These are phyloP conservation scores for Saccharum hybrid DNA, from an alignment of 202 grass and related monocot genomes.

Conservation along the genomic window DNA sequence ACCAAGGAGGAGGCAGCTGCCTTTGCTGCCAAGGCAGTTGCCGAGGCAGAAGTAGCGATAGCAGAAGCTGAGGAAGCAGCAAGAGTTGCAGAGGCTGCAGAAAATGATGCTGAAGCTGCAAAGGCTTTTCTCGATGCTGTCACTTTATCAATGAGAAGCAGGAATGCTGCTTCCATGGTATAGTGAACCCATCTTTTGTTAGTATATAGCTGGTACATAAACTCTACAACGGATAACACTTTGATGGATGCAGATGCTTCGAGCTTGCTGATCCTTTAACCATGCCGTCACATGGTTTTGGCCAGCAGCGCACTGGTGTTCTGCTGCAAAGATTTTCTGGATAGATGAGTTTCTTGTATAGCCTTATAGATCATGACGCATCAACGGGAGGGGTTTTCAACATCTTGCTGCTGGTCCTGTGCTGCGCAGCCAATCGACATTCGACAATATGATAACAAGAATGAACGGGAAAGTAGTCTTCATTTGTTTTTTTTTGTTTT, in stretches of 20 bases:
- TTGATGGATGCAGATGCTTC: constrained; percentile 55
- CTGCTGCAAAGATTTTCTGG: constrained; percentile 46
- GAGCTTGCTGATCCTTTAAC: constrained; percentile 55
- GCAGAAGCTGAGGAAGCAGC: constrained; percentile 78
- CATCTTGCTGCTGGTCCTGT: constrained; percentile 51
- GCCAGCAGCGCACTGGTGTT: constrained; percentile 34
- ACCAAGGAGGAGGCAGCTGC: constrained; percentile 73
- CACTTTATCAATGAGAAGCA: constrained; percentile 61
- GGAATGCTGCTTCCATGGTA: constrained; percentile 60
- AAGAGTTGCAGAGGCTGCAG: constrained; percentile 71
- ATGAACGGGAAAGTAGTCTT: constrained; percentile 37
- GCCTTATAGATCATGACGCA: constrained; percentile 50
- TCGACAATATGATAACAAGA: constrained; percentile 44
- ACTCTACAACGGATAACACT: constrained; percentile 22
- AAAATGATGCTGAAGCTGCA: constrained; percentile 72
- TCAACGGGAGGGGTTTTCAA: constrained; percentile 43
- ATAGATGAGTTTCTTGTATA: constrained; percentile 67
- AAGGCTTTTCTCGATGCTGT: constrained; percentile 71
- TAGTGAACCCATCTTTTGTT: constrained; percentile 44
- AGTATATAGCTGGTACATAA: constrained; percentile 25
- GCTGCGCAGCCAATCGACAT: constrained; percentile 45
- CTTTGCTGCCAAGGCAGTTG: constrained; percentile 81
- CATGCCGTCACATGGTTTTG: constrained; percentile 37
- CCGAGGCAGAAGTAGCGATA: constrained; percentile 74
- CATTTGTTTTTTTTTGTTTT: neutral